These are phyloP conservation scores for Hibiscus tridactylites DNA, from an alignment of 345 rosid genomes.

Conservation along the genomic window DNA sequence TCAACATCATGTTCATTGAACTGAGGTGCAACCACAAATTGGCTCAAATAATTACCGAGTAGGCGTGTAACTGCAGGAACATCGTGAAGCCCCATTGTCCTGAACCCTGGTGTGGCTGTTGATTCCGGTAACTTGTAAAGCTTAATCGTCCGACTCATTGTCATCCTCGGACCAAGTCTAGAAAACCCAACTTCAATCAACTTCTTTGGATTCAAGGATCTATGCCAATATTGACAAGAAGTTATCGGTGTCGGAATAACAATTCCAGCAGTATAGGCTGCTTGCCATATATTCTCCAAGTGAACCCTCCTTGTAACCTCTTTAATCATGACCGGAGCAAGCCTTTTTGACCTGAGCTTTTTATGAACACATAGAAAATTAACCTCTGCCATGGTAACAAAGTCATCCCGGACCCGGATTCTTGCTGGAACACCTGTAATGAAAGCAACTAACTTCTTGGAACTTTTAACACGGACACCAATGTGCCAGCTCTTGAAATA, in stretches of 20 bases:
- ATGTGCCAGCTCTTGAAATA: constrained; percentile 77
- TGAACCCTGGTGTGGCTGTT: constrained; percentile 69
- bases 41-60: constrained; percentile 60
- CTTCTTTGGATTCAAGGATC: constrained; percentile 91
- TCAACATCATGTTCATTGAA: constrained; percentile 76
- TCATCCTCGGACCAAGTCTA: constrained; percentile 85
- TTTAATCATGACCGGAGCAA: constrained; percentile 94
- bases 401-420: constrained; percentile 59
- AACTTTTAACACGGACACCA: constrained; percentile 77
- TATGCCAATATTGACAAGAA: constrained; percentile 92
- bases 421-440: constrained; percentile 88
- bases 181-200: constrained; percentile 95
- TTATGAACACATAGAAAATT: constrained; percentile 90
- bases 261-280: constrained; percentile 90
- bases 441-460: constrained; percentile 78
- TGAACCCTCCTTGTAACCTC: constrained; percentile 90
- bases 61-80: constrained; percentile 76
- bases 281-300: constrained; percentile 92
- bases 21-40: constrained; percentile 79
- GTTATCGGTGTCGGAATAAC: constrained; percentile 84
- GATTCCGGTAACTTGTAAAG: constrained; percentile 74
- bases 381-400: constrained; percentile 85
- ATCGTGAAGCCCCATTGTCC: constrained; percentile 75
- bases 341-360: constrained; percentile 90
- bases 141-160: constrained; percentile 87